Base-by-base conservation (phyloP, 805 yeast species). In the Yamadazyma sp. region DNA sequence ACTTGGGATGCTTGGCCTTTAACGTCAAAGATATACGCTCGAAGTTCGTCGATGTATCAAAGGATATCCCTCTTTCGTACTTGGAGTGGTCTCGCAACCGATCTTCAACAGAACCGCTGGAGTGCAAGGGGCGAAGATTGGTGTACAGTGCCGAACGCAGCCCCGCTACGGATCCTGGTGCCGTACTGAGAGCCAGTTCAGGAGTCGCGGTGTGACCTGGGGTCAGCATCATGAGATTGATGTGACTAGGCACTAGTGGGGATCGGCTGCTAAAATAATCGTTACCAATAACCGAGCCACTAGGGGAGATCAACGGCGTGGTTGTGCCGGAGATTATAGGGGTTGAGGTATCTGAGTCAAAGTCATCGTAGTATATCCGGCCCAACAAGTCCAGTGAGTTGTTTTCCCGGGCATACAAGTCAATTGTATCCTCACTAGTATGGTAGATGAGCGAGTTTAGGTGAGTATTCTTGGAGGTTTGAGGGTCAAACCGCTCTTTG, bases 311-410 rank as follows among this genome's bases (percentile, higher is more conserved):
- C 28, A 47, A 37, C 5, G 53, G 53, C 2, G 59, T 49, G 7
- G 30, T 38, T 2, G 43, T 34, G 1, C 36, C 49, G 3, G 61
- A 53, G 2, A 42, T 29, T 4, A 42, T 27, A 2, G 60, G 55
- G 4, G 60, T 47, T 0, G 43, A 38, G 2, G 53, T 41, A 15
- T 61, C 69, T 1, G 66, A 57, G 37, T 67, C 71, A 42, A 55
- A 68, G 37, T 67, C 72, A 43, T 68, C 74, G 42, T 63, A 67
- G 47, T 67, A 66, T 8, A 67, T 53, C 35, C 74, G 46, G 4
- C 72, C 74, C 35, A 67, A 43, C 23, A 67, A 55, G 42, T 68
- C 74, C 37, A 64, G 60, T 13, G 62, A 52, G 41, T 55, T 59
- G 48, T 65, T 65, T 39, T 67, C 67, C 35, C 49, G 54, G 37